Evolutionary conservation across 306 rosid genomes (phyloP), one percentile per base, ranked within the genome.

Genomic region (Vigna mungo): DNA sequence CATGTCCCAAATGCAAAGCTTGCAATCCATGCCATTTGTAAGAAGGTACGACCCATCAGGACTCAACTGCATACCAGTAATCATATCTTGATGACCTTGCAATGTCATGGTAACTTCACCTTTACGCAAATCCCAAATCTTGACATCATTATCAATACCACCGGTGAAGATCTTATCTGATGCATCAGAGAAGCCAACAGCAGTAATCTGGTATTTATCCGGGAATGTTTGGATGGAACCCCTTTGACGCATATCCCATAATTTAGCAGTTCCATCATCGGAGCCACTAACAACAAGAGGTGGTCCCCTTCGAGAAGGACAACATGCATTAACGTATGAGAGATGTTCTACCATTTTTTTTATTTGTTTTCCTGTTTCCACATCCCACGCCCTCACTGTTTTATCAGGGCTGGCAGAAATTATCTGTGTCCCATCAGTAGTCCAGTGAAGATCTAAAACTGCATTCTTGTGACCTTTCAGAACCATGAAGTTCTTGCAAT

Each of bases 41-140:
- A 92, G 96, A 68, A 95, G 96, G 80, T 92, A 95, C 11, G 98
- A 95, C 52, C 98, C 98, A 82, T 95, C 98, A n/a, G 96, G 98
- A 73, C 98, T 95, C 88, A 95, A 64, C 49, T 91, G 88, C 98
- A 95, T 95, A n/a, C 89, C 84, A 1, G 97, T 95, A 75, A 95
- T 95, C 97, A 92, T 95, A 81, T 92, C 98, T 85, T 89, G 93
- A 81, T 95, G 98, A 32, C 97, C 98, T 84, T 92, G 97, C 60
- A 95, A 96, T 18, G 96, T 89, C 97, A 90, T 90, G 56, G 68
- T 74, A 27, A 95, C 98, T 85, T 95, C 98, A 36, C 92, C 93
- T 82, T 95, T 95, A 52, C 96, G 97, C 88, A 92, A 78, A 80
- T 92, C 98, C 98, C 98, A 95, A 18, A 95, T 93, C 88, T 92